Evolutionary conservation across 1,139 yeast species (phyloP).

Genomic region (Blastobotrys persicus): DNA sequence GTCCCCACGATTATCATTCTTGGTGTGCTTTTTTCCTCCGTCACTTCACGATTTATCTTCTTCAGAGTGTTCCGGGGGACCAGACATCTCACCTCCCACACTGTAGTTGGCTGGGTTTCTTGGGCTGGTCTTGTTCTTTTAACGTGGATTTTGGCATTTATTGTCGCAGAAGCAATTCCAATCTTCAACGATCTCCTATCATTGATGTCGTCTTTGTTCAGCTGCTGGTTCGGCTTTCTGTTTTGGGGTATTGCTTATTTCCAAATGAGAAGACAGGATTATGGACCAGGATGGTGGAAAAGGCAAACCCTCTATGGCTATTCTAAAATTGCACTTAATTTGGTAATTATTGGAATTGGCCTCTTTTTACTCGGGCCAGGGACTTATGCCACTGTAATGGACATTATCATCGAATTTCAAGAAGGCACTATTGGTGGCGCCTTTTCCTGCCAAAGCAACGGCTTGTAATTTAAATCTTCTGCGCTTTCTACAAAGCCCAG

Average conservation of each 20-base stretch:
- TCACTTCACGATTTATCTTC: constrained; percentile 51
- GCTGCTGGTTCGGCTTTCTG: constrained; percentile 63
- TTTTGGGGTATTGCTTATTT: constrained; percentile 61
- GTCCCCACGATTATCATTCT: constrained; percentile 57
- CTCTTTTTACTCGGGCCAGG: constrained; percentile 59
- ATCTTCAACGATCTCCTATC: constrained; percentile 58
- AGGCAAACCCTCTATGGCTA: constrained; percentile 35
- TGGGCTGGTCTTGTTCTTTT: constrained; percentile 47
- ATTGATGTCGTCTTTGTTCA: constrained; percentile 59
- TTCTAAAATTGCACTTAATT: constrained; percentile 33
- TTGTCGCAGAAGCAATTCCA: constrained; percentile 63
- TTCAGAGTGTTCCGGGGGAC: constrained; percentile 43
- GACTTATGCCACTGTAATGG: constrained; percentile 52
- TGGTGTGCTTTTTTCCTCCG: constrained; percentile 55
- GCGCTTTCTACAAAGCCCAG: background rate
- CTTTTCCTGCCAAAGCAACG: constrained; percentile 51
- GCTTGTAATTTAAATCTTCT: constrained; percentile 22
- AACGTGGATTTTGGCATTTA: constrained; percentile 53
- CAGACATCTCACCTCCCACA: constrained; percentile 48
- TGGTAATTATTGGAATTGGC: constrained; percentile 46
- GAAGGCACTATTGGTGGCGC: constrained; percentile 49
- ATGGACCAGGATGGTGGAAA: constrained; percentile 30
- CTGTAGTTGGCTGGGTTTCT: constrained; percentile 50
- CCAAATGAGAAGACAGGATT: constrained; percentile 28
- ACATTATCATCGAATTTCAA: constrained; percentile 50